These are phyloP conservation scores for Amylocystis lapponica DNA, from an alignment of 768 basidiomycete species.

Conservation along the genomic window DNA sequence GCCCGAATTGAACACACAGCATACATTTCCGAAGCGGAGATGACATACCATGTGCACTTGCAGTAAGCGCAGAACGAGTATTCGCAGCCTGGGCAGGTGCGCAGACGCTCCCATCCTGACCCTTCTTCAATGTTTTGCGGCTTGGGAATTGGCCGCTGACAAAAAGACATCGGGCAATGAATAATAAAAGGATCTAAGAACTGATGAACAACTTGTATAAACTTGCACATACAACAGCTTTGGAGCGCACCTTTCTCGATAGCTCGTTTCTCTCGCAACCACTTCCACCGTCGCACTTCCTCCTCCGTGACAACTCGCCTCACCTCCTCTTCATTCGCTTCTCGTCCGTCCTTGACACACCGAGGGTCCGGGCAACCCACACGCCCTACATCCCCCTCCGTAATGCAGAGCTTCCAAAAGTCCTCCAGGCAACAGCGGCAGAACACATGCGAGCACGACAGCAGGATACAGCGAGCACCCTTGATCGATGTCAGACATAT, in stretches of 20 bases:
- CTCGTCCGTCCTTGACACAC: constrained; percentile 63
- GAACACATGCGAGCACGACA: constrained; percentile 75
- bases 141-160: constrained; percentile 73
- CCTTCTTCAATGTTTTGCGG: constrained; percentile 48
- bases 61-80: constrained; percentile 86
- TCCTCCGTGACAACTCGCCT: constrained; percentile 61
- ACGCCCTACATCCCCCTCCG: constrained; percentile 67
- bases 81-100: constrained; percentile 63
- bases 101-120: constrained; percentile 64
- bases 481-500: constrained; percentile 73
- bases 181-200: constrained; percentile 67
- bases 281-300: constrained; percentile 67
- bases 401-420: constrained; percentile 79
- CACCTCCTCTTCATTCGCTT: constrained; percentile 68
- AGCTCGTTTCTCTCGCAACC: constrained; percentile 66
- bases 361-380: constrained; percentile 79
- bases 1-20: neutral
- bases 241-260: constrained; percentile 61
- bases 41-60: constrained; percentile 67
- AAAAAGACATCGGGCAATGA: constrained; percentile 74
- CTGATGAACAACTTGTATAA: neutral
- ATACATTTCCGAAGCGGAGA: neutral
- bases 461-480: constrained; percentile 66
- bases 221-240: neutral
- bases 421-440: constrained; percentile 75